phyloP scores from a whole-genome alignment of 225 moss, liverwort and hornwort species.

The Pleurozium schreberi region DNA sequence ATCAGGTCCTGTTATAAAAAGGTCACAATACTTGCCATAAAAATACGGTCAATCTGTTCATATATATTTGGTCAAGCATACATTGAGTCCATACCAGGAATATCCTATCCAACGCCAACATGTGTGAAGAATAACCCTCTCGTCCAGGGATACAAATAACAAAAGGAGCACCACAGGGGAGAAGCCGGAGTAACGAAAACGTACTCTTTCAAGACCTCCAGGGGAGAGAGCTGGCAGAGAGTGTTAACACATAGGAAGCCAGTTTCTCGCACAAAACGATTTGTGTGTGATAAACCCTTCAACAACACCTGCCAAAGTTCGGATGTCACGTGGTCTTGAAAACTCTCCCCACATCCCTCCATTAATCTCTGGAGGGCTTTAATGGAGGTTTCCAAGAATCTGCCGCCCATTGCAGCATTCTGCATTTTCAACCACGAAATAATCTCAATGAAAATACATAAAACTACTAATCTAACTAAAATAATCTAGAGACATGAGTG shows the following conservation, averaged over 20 bases:
- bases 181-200: background rate
- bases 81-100: background rate
- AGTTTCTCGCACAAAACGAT: conserved; percentile 68
- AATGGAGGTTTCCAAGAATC: conserved; percentile 63
- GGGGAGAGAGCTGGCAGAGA: conserved; percentile 48
- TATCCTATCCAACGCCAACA: background rate
- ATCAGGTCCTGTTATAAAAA: background rate
- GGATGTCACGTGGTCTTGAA: conserved; percentile 42
- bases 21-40: background rate
- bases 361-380: conserved; percentile 68
- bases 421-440: conserved; percentile 9
- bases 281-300: conserved; percentile 40
- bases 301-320: conserved; percentile 58
- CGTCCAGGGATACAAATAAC: background rate
- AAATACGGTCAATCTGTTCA: background rate
- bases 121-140: background rate
- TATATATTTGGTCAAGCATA: background rate
- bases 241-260: conserved; percentile 57
- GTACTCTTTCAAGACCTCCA: conserved; percentile 55
- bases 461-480: background rate
- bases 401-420: conserved; percentile 27
- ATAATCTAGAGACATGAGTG: background rate
- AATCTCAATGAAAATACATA: background rate
- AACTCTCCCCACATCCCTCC: conserved; percentile 65
- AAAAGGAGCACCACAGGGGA: background rate